A percentile compares a stretch with the other conserved stretches of the same genome.
These are phyloP conservation scores for Melanogaster broomeanus DNA, from an alignment of 768 basidiomycete genomes.

Conservation along the genomic window DNA sequence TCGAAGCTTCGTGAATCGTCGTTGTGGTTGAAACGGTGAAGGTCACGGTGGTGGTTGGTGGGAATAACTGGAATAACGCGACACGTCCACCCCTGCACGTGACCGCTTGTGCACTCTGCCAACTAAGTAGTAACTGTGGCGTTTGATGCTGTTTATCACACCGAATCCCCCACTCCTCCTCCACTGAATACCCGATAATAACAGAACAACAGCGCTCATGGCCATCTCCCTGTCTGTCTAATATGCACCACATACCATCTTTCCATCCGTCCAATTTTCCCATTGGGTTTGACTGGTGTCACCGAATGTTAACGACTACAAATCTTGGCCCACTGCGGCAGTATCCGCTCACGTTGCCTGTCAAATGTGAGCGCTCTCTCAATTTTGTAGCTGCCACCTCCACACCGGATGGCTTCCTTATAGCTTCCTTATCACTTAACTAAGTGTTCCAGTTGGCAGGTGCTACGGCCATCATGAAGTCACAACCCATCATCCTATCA, in stretches of 20 bases:
- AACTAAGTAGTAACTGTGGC: background rate
- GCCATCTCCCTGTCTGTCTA: background rate
- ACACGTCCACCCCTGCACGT: conserved; percentile 33
- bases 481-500: conserved; percentile 13
- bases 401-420: too few relatives aligned
- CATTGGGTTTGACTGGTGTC: too few relatives aligned
- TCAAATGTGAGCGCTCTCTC: background rate
- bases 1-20: too few relatives aligned
- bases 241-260: too few relatives aligned
- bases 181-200: background rate
- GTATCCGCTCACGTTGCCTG: background rate
- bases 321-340: too few relatives aligned
- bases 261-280: background rate
- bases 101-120: conserved; percentile 29
- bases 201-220: background rate
- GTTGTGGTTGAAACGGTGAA: background rate
- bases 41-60: conserved; percentile 20
- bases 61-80: conserved; percentile 17
- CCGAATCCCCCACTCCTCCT: background rate
- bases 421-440: background rate
- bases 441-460: background rate
- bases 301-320: too few relatives aligned
- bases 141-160: background rate
- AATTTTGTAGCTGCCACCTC: too few relatives aligned
- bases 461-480: conserved; percentile 2